These are phyloP conservation scores for Poa annua DNA, from an alignment of 176 grass and related monocot genomes.

Conservation along the genomic window DNA sequence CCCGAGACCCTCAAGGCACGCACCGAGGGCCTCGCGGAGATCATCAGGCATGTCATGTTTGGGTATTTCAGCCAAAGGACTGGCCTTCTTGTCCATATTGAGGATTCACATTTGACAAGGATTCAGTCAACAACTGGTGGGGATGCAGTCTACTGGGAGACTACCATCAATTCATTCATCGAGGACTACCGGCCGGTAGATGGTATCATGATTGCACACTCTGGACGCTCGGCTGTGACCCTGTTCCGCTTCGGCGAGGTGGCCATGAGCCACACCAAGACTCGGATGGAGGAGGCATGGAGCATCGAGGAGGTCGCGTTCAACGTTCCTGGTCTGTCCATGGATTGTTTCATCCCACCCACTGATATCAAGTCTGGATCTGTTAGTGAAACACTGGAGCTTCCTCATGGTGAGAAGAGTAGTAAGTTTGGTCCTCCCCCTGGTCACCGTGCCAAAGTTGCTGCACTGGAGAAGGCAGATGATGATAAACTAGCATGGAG, in stretches of 20 bases:
- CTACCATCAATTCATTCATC: constrained; percentile 65
- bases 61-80: constrained; percentile 83
- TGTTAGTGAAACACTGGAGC: constrained; percentile 54
- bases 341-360: constrained; percentile 84
- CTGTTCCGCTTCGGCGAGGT: constrained; percentile 77
- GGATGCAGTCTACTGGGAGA: constrained; percentile 70
- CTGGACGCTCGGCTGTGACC: constrained; percentile 64
- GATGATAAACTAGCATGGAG: constrained; percentile 45
- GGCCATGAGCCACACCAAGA: constrained; percentile 86
- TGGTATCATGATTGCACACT: constrained; percentile 72
- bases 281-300: constrained; percentile 80
- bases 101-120: constrained; percentile 74
- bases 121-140: constrained; percentile 65
- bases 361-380: constrained; percentile 70
- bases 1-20: constrained; percentile 56
- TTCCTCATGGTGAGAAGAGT: constrained; percentile 50
- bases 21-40: constrained; percentile 59
- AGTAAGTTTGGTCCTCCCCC: constrained; percentile 34
- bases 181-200: constrained; percentile 76
- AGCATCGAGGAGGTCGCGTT: constrained; percentile 82
- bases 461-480: constrained; percentile 45
- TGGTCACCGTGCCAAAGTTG: constrained; percentile 51
- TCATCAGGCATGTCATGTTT: constrained; percentile 72
- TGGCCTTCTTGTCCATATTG: constrained; percentile 70
- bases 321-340: constrained; percentile 70